These are phyloP conservation scores for Cyberlindnera xishuangbannaensis DNA, from an alignment of 805 yeast species.

Conservation along the genomic window DNA sequence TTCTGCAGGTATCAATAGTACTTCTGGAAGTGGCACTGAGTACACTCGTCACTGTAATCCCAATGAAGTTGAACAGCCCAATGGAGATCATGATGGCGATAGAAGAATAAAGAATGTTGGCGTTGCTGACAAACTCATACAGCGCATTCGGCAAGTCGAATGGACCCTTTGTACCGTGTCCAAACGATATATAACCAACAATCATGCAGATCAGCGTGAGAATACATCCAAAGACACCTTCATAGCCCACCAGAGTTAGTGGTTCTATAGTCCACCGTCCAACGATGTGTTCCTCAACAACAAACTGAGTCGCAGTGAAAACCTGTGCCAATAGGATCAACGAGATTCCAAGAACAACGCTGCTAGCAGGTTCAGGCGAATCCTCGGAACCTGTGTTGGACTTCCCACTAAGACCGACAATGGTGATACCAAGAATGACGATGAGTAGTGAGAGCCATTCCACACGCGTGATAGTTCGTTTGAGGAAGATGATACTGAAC, in stretches of 20 bases:
- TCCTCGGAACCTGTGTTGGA: conserved; percentile 15
- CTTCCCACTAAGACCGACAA: conserved; percentile 71
- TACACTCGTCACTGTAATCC: conserved; percentile 58
- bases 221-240: conserved; percentile 60
- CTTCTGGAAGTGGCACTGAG: conserved; percentile 74
- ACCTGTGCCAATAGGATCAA: conserved; percentile 56
- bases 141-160: conserved; percentile 52
- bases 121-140: conserved; percentile 39
- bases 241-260: conserved; percentile 61
- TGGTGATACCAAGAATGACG: conserved; percentile 63
- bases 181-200: conserved; percentile 36
- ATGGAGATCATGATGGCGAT: conserved; percentile 66
- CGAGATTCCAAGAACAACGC: conserved; percentile 48
- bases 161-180: conserved; percentile 32
- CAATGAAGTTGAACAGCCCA: conserved; percentile 66
- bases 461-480: conserved; percentile 45
- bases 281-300: conserved; percentile 66
- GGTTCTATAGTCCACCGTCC: conserved; percentile 50
- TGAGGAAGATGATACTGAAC: conserved; percentile 57
- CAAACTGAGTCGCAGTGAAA: conserved; percentile 74
- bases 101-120: conserved; percentile 45
- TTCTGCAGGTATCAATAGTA: conserved; percentile 73
- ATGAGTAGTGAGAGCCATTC: conserved; percentile 65
- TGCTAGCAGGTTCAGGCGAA: conserved; percentile 6
- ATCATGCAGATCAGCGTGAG: conserved; percentile 42